Conservation (phyloP, 2,329 filamentous ascomycete genomes). For the Xylaria sp. region DNA sequence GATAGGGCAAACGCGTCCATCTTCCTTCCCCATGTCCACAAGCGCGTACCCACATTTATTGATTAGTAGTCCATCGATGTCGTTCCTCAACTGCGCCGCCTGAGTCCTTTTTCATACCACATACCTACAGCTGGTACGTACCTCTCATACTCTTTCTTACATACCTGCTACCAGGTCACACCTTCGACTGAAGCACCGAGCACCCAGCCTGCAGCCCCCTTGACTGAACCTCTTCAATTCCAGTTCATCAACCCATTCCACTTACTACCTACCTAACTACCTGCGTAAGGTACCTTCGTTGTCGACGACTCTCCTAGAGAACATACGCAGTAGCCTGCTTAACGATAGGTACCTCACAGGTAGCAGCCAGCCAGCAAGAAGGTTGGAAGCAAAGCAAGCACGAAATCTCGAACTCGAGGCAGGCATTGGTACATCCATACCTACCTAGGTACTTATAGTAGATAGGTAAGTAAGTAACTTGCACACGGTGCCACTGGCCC, state of each 20-base stretch:
- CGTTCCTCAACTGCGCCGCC: constrained; percentile 12
- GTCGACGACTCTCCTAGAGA: neutral
- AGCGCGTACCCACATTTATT: constrained; percentile 14
- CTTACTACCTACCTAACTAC: too few relatives aligned
- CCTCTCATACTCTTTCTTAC: too few relatives aligned
- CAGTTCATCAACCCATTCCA: neutral
- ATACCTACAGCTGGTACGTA: too few relatives aligned
- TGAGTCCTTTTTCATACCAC: constrained; percentile 7
- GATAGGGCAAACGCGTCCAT: constrained; percentile 15
- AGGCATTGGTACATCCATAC: neutral
- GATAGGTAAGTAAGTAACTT: neutral
- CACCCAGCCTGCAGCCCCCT: neutral
- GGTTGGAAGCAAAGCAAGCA: too few relatives aligned
- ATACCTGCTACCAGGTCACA: constrained; percentile 14
- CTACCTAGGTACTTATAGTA: too few relatives aligned
- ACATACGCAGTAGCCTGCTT: neutral
- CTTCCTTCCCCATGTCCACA: constrained; percentile 18
- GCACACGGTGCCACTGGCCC: neutral
- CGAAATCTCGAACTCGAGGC: neutral
- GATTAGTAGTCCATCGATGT: too few relatives aligned
- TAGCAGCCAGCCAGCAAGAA: too few relatives aligned
- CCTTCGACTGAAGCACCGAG: neutral
- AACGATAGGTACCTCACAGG: neutral
- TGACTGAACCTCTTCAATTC: neutral
- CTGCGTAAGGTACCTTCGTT: too few relatives aligned